phyloP scores from a whole-genome alignment of 768 basidiomycete genomes.

The Serpula lacrymans region DNA sequence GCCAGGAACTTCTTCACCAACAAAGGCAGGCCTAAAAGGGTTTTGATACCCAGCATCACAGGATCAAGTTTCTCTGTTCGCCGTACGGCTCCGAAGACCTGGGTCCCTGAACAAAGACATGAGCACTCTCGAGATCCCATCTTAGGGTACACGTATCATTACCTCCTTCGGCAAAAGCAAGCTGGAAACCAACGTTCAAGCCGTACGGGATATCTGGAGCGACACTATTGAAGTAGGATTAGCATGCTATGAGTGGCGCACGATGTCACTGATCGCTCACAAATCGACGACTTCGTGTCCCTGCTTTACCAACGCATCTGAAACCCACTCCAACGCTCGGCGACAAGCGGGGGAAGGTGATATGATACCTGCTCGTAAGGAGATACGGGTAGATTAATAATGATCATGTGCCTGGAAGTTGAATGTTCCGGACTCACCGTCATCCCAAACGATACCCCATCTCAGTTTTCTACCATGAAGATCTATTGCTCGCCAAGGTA shows the following conservation, averaged over 20 bases:
- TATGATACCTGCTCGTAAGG: conserved; percentile 26
- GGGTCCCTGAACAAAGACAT: conserved; percentile 35
- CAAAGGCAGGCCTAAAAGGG: conserved; percentile 22
- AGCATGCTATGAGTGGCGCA: too few relatives aligned
- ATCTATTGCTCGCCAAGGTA: conserved; percentile 39
- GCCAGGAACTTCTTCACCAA: conserved; percentile 44
- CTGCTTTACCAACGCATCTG: conserved; percentile 29
- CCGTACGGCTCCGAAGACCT: conserved; percentile 33
- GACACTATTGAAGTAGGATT: not conserved
- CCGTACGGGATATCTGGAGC: conserved; percentile 50
- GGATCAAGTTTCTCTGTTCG: conserved; percentile 34
- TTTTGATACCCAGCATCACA: conserved; percentile 20
- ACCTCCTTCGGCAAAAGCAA: conserved; percentile 59
- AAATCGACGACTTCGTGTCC: conserved; percentile 41
- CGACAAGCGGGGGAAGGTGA: conserved; percentile 38
- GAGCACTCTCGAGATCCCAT: not conserved
- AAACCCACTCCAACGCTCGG: conserved; percentile 33
- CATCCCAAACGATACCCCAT: conserved; percentile 40
- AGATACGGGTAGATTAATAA: not conserved
- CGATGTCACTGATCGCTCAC: conserved; percentile 29
- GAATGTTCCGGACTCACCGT: conserved; percentile 27
- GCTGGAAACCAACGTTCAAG: conserved; percentile 49
- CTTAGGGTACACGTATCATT: conserved; percentile 6
- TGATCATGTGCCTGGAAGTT: too few relatives aligned
- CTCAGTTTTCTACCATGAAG: conserved; percentile 31